Conservation (phyloP, 306 rosid species). For the Acacia melanoxylon region DNA sequence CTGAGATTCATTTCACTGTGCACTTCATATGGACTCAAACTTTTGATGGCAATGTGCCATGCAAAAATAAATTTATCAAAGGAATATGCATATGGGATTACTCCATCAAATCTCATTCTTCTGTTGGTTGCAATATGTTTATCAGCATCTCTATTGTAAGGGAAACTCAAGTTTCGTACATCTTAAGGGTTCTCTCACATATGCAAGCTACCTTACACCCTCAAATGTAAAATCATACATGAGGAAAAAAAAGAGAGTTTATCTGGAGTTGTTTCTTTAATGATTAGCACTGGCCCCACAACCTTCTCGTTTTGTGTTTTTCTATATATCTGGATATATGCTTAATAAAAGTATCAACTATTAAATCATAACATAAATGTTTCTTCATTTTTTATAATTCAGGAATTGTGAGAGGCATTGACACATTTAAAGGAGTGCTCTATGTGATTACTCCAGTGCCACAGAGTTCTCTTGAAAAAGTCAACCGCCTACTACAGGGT, state of each 20-base stretch:
- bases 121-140: conserved; percentile 19
- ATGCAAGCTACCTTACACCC: neutral
- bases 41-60: neutral
- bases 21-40: neutral
- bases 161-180: neutral
- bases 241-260: neutral
- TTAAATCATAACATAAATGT: neutral
- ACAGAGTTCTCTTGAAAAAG: conserved; percentile 69
- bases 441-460: conserved; percentile 88
- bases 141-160: neutral
- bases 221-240: neutral
- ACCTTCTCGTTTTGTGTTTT: conserved; percentile 3
- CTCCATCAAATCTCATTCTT: conserved; percentile 3
- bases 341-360: conserved; percentile 20
- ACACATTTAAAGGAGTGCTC: conserved; percentile 67
- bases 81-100: neutral
- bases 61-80: neutral
- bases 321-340: conserved; percentile 4
- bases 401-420: conserved; percentile 95
- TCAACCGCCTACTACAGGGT: conserved; percentile 78
- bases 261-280: neutral
- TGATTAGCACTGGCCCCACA: neutral
- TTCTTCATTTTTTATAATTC: conserved; percentile 37
- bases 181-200: conserved; percentile 2
- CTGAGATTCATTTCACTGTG: neutral